These are phyloP conservation scores for Aspergillus bridgeri DNA, from an alignment of 495 filamentous ascomycete genomes.

Conservation along the genomic window DNA sequence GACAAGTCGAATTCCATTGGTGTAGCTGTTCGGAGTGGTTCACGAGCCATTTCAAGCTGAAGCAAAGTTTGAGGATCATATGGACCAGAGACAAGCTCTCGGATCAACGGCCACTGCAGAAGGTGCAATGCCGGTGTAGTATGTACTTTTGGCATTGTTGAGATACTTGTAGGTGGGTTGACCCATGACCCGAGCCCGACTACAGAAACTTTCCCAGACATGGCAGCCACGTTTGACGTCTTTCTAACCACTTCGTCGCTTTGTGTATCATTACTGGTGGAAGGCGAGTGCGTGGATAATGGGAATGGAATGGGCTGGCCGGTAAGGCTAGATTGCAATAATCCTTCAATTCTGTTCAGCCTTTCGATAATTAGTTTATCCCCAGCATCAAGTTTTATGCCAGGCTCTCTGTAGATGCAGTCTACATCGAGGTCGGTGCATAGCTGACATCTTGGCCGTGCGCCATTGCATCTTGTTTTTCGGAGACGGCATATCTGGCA, in stretches of 20 bases:
- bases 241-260: conserved; percentile 57
- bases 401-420: conserved; percentile 79
- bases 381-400: conserved; percentile 82
- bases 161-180: conserved; percentile 64
- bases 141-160: conserved; percentile 79
- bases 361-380: conserved; percentile 82
- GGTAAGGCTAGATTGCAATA: conserved; percentile 64
- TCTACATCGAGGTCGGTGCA: conserved; percentile 79
- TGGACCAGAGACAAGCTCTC: conserved; percentile 68
- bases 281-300: conserved; percentile 57
- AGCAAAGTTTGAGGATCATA: conserved; percentile 76
- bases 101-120: conserved; percentile 76
- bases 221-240: conserved; percentile 29
- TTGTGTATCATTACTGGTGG: conserved; percentile 67
- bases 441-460: conserved; percentile 75
- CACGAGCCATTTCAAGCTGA: conserved; percentile 77
- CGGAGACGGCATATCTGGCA: conserved; percentile 83
- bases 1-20: conserved; percentile 67
- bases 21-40: conserved; percentile 57
- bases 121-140: conserved; percentile 75
- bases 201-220: conserved; percentile 55
- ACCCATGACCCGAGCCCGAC: conserved; percentile 73
- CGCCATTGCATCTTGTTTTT: conserved; percentile 82
- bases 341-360: conserved; percentile 68
- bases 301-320: conserved; percentile 47